Conservation (phyloP, 192 early-diverging fungal species). For the Backusella morwellensis region DNA sequence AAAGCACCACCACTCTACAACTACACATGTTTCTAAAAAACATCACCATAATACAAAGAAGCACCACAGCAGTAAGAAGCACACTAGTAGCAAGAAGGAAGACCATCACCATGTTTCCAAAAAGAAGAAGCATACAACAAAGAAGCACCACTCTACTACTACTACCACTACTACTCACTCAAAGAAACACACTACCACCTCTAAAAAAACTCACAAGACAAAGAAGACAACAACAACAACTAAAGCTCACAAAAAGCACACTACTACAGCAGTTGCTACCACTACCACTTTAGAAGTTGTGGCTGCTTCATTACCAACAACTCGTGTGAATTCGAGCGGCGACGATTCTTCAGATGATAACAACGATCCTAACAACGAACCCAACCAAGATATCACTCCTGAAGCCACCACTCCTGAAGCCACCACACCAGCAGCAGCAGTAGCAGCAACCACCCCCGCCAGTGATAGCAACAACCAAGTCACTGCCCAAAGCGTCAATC, state of each 20-base stretch:
- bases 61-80: background rate
- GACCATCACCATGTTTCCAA: background rate
- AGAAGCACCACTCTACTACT: background rate
- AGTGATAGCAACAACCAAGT: background rate
- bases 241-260: background rate
- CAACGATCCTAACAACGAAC: background rate
- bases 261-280: background rate
- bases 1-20: background rate
- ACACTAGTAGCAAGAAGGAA: background rate
- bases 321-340: background rate
- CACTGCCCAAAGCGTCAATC: constrained; percentile 14
- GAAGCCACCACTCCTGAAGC: background rate
- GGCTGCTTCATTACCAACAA: background rate
- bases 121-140: constrained; percentile 2
- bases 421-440: background rate
- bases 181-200: constrained; percentile 5
- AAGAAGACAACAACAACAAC: constrained; percentile 1
- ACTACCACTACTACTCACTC: background rate
- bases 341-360: background rate
- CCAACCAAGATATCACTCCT: background rate
- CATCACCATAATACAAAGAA: background rate
- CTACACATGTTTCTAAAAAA: background rate
- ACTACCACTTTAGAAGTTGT: background rate
- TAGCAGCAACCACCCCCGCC: background rate
- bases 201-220: background rate